Conservation (phyloP, 345 rosid species). For the Ceriops zippeliana region DNA sequence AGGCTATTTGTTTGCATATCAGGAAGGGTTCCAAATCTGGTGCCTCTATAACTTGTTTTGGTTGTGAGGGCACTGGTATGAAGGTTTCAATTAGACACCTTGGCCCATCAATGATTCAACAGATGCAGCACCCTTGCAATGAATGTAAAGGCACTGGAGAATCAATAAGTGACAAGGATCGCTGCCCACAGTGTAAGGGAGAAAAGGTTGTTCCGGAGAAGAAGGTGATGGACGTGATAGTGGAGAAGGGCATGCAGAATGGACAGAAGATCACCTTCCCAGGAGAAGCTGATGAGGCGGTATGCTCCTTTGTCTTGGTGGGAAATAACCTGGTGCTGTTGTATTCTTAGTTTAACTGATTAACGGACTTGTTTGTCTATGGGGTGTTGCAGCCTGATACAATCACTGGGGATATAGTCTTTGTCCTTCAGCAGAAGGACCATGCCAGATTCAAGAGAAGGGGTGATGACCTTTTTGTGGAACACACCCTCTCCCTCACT, state of each 20-base stretch:
- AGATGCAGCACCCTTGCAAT: constrained; percentile 86
- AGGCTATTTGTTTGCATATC: background rate
- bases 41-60: constrained; percentile 62
- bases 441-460: constrained; percentile 80
- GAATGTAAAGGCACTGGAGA: constrained; percentile 95
- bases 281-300: constrained; percentile 94
- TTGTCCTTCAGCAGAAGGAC: constrained; percentile 84
- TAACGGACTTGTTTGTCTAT: background rate
- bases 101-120: constrained; percentile 94
- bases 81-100: constrained; percentile 84
- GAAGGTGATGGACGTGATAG: constrained; percentile 77
- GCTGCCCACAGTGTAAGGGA: constrained; percentile 82
- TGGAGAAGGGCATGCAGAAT: constrained; percentile 94
- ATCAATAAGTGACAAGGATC: constrained; percentile 60
- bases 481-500: constrained; percentile 68
- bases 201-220: constrained; percentile 78
- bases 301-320: constrained; percentile 20
- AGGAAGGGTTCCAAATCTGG: constrained; percentile 95
- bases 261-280: constrained; percentile 82
- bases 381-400: constrained; percentile 75
- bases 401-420: constrained; percentile 75
- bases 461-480: constrained; percentile 82
- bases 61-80: constrained; percentile 87
- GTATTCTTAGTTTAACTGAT: background rate
- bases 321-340: background rate